Conservation (phyloP, 179 eudicot species). For the Pouteria campechiana region DNA sequence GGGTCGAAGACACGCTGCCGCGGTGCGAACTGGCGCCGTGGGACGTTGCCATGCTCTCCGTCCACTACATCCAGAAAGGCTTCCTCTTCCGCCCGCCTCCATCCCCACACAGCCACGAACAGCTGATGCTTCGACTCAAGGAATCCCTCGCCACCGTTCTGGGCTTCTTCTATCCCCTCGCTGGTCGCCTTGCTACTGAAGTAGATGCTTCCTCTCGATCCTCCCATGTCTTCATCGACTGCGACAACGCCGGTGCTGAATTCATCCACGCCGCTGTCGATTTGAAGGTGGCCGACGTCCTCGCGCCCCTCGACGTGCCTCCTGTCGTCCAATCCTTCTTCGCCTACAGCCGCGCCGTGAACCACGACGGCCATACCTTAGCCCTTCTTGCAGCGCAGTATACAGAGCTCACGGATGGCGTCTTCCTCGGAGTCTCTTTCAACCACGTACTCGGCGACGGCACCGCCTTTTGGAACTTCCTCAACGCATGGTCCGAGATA, state of each 20-base stretch:
- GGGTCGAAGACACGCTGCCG: constrained; percentile 10
- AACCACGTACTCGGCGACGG: constrained; percentile 40
- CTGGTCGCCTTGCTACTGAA: constrained; percentile 30
- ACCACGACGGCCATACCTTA: constrained; percentile 30
- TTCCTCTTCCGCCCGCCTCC: constrained; percentile 33
- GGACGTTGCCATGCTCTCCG: constrained; percentile 27
- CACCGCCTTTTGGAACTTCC: constrained; percentile 32
- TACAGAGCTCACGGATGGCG: constrained; percentile 37
- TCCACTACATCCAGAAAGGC: constrained; percentile 37
- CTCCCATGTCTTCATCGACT: constrained; percentile 20
- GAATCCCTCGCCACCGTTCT: constrained; percentile 19
- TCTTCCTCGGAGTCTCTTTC: constrained; percentile 29
- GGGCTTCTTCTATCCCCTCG: constrained; percentile 29
- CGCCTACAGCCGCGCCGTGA: constrained; percentile 16
- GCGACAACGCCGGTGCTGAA: constrained; percentile 26
- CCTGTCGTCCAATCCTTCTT: constrained; percentile 18
- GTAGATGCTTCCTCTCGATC: constrained; percentile 19
- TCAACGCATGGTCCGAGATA: constrained; percentile 29
- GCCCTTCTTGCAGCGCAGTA: constrained; percentile 34
- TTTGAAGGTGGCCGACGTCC: constrained; percentile 6
- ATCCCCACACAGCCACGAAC: not conserved
- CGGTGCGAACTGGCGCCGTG: constrained; percentile 25
- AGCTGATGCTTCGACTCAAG: constrained; percentile 21
- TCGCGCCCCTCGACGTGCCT: constrained; percentile 17
- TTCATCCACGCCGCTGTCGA: constrained; percentile 21